These are phyloP conservation scores for Beta corolliflora DNA, from an alignment of 179 eudicot genomes.

Conservation along the genomic window DNA sequence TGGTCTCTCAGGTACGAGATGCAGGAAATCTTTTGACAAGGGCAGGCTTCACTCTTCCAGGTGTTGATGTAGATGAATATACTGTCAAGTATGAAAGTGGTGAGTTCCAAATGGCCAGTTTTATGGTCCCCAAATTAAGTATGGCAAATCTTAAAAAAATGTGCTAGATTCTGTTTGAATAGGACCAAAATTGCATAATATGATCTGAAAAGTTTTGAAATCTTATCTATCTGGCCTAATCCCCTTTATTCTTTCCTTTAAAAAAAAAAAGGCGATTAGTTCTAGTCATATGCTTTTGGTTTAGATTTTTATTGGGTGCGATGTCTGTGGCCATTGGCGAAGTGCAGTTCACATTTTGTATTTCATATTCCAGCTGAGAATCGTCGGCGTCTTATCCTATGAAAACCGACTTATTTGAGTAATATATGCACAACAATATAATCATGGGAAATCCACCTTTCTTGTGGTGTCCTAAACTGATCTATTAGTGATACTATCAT, in stretches of 20 bases:
- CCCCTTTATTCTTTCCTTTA: neutral
- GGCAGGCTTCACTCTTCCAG: constrained; percentile 95
- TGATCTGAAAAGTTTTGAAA: neutral
- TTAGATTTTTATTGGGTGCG: neutral
- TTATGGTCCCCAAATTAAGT: neutral
- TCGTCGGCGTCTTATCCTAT: neutral
- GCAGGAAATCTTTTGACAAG: constrained; percentile 97
- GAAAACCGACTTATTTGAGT: neutral
- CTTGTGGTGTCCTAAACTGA: neutral
- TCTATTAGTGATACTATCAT: neutral
- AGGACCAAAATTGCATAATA: neutral
- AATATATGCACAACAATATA: neutral
- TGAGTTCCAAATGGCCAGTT: constrained; percentile 34
- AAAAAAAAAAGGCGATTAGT: neutral
- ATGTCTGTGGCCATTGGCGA: neutral
- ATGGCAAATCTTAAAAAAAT: neutral
- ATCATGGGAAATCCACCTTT: neutral
- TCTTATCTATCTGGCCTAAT: neutral
- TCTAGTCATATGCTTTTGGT: neutral
- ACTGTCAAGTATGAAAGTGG: constrained; percentile 89
- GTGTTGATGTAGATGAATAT: constrained; percentile 95
- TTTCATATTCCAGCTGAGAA: neutral
- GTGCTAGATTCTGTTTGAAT: neutral
- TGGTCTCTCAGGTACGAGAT: constrained; percentile 74
- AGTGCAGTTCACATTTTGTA: neutral